These are phyloP conservation scores for Fusarium sterilihyphosum DNA, from an alignment of 2,329 filamentous ascomycete genomes.

Conservation along the genomic window DNA sequence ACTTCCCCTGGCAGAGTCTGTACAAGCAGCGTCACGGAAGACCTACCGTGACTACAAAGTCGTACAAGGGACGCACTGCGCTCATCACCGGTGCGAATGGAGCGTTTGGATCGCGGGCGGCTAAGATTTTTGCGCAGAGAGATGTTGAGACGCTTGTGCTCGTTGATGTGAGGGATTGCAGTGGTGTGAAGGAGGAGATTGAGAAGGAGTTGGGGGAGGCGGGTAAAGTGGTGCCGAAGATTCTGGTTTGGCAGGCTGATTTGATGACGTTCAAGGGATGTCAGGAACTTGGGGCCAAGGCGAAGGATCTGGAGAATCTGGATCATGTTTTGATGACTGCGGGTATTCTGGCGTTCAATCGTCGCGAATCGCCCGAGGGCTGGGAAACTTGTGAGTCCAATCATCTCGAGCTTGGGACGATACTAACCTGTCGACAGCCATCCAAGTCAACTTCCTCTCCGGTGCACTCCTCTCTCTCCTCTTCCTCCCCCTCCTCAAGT, in stretches of 20 bases:
- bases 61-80: slow-evolving; percentile 49
- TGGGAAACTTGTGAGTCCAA: slow-evolving; percentile 50
- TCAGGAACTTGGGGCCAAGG: slow-evolving; percentile 45
- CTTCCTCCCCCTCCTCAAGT: slow-evolving; percentile 47
- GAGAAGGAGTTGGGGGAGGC: slow-evolving; percentile 43
- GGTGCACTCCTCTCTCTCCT: slow-evolving; percentile 48
- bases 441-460: slow-evolving; percentile 52
- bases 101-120: slow-evolving; percentile 50
- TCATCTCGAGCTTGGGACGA: fast-evolving
- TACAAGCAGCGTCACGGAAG: slow-evolving; percentile 47
- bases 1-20: slow-evolving; percentile 49
- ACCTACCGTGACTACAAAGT: slow-evolving; percentile 48
- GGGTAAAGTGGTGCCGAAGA: slow-evolving; percentile 43
- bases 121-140: slow-evolving; percentile 49
- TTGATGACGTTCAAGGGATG: slow-evolving; percentile 51
- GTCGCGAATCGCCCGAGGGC: slow-evolving; percentile 50
- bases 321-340: slow-evolving; percentile 52
- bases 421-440: slow-evolving; percentile 28
- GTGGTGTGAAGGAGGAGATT: slow-evolving; percentile 47
- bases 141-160: slow-evolving; percentile 49
- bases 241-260: slow-evolving; percentile 51
- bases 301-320: slow-evolving; percentile 41
- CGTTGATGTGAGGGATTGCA: slow-evolving; percentile 49
- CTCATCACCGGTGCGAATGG: slow-evolving; percentile 51
- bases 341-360: slow-evolving; percentile 50